Base-by-base conservation (phyloP, 2,329 filamentous ascomycete species). In the Aspergillus fumigatiaffinis region DNA sequence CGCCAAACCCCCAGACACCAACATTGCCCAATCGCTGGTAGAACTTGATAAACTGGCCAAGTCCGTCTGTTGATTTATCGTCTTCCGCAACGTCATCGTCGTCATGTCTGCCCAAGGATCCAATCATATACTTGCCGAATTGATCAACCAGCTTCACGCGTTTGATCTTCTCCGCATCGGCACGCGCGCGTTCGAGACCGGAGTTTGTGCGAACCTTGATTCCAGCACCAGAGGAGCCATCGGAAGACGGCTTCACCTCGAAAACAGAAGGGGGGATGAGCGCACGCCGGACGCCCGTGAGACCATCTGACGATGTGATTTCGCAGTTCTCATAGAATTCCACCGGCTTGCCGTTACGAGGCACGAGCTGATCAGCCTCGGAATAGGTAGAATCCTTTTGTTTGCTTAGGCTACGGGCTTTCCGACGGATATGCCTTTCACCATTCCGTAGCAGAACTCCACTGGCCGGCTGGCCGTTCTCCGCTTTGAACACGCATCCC, bases 111-210 rank as follows among this genome's bases (percentile, higher is more conserved):
- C 75, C 76, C 50, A 80, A 68, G 12, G 74, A 74, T 48, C 79
- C 77, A 59, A 79, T 79, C 79, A 81, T 81, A 55, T 81, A 81
- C 63, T 79, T 79, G 21, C 77, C 79, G 56, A 81, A 80, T 54
- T 80, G 79, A 60, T 80, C 77, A 46, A 79, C 76, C 8, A 81
- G 66, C 51, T 75, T 77, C 32, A 81, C 72, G 23, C 77, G 73
- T 62, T 78, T 80, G 60, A 80, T 72, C 59, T 80, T 80, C 58
- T 80, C 77, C 1, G 72, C 70, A 47, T 79, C 77, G 4, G 73
- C 73, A 32, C 71, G 69, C n/a, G 73, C 69, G 25, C 66, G 56
- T 5, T 74, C 72, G 3, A 68, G 54, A 6, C 69, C 67, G 10
- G 67, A 62, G 47, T 70, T 71, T 12, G 61, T 62, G n/a, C 72